Evolutionary conservation across 345 rosid species (phyloP), one percentile per base, ranked within the genome.

Genomic region (Anacardium occidentale): DNA sequence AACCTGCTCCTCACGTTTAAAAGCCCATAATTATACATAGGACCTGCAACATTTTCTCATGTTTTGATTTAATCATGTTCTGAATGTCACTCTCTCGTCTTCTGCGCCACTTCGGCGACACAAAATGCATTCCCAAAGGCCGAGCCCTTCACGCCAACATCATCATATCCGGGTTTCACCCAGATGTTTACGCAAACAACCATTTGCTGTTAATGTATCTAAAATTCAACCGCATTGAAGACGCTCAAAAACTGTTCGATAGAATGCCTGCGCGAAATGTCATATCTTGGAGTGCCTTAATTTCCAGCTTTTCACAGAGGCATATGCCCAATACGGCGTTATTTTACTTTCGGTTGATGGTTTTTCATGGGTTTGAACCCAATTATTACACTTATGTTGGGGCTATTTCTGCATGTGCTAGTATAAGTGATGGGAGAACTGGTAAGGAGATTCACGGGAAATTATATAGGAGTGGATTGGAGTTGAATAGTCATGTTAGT

Each of bases 361-460:
- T 73, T 52, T 63, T 15, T 60, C 29, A 65, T 59, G 73, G 75
- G 45, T 26, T 61, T 68, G 57, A 60, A 53, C 80, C 83, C 4
- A 76, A 80, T 47, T 65, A 52, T 72, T 73, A 64, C 53, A 76
- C 77, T 4, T 76, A 42, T 45, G 77, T 76, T 5, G 69, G 66
- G 10, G 75, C 75, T 65, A 45, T 76, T 40, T 80, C 83, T 1
- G 80, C 83, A 24, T 80, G 77, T 76, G 77, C 77, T 52, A 65
- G 62, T 62, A 4, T 73, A 51, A 48, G 64, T 53, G 77, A 80
- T 76, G 69, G 62, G 52, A 73, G 78, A 73, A 56, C 62, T 64
- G 83, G 83, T 8, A 80, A 22, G 78, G 75, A 61, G 42, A 69
- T 76, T 69, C 83, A 76, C 55, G 77, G 77, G 56, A 69, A 54